phyloP scores from a whole-genome alignment of 148 eudicot genomes.

The Rhododendron simsii region DNA sequence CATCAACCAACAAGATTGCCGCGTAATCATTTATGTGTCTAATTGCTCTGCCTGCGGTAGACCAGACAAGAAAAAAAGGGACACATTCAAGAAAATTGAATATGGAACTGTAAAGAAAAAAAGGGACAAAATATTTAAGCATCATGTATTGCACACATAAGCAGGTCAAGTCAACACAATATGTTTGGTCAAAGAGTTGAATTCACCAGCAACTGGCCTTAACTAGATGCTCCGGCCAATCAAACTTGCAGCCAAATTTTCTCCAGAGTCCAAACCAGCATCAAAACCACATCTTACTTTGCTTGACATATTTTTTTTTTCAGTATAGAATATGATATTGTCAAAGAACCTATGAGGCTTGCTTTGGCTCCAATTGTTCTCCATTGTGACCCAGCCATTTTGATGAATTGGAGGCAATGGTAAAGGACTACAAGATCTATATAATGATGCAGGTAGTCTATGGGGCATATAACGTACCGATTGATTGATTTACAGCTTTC shows the following conservation, averaged over 20 bases:
- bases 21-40: slow-evolving; percentile 90
- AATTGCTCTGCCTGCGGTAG: slow-evolving; percentile 71
- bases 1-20: slow-evolving; percentile 81
- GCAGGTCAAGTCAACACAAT: slow-evolving; percentile 1
- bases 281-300: slow-evolving; percentile 1
- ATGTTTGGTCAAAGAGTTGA: neutral
- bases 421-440: neutral
- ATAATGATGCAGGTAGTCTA: neutral
- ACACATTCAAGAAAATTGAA: neutral
- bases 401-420: neutral
- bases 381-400: neutral
- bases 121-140: neutral
- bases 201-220: neutral
- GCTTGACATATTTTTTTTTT: neutral
- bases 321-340: neutral
- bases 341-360: neutral
- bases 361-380: neutral
- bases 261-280: neutral
- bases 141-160: neutral
- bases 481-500: slow-evolving; percentile 99
- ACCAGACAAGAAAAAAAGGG: slow-evolving; percentile 3
- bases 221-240: neutral
- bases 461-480: slow-evolving; percentile 44
- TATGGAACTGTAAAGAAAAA: neutral
- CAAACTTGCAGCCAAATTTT: neutral